Evolutionary conservation across 192 early-diverging fungal species (phyloP).

Genomic region (Coemansia biformis): DNA sequence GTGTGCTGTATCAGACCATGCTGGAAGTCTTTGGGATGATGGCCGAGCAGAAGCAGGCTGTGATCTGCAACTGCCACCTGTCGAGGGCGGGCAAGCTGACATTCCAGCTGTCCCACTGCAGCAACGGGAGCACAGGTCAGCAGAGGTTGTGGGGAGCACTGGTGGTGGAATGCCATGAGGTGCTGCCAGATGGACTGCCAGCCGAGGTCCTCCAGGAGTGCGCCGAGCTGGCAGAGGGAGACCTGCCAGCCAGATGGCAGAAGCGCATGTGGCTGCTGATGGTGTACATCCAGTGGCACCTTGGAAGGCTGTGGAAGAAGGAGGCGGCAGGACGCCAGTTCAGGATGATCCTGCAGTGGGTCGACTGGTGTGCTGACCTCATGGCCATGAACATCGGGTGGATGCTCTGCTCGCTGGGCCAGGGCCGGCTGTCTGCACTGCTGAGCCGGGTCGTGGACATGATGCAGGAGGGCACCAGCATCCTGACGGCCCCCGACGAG

Average conservation of each 20-base stretch:
- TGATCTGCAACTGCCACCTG: background rate
- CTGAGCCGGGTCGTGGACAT: background rate
- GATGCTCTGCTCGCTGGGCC: background rate
- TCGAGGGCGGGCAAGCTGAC: background rate
- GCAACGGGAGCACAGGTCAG: too few relatives aligned
- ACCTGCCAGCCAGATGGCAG: background rate
- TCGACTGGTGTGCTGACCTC: background rate
- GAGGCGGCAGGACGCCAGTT: background rate
- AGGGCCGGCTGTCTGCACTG: background rate
- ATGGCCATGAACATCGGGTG: background rate
- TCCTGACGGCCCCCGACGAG: background rate
- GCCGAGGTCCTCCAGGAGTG: background rate
- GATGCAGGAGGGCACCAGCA: background rate
- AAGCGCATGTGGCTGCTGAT: too few relatives aligned
- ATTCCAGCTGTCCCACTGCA: background rate
- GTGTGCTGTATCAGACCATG: background rate
- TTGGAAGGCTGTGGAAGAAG: background rate
- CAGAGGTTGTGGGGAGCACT: background rate
- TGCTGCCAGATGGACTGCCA: background rate
- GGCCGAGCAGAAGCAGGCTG: background rate
- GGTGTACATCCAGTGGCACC: background rate
- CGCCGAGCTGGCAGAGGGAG: too few relatives aligned
- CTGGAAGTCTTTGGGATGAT: background rate
- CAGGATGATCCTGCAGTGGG: background rate
- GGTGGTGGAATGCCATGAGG: too few relatives aligned